Evolutionary conservation across 768 basidiomycete genomes (phyloP).

Genomic region (Collybia mongolica): DNA sequence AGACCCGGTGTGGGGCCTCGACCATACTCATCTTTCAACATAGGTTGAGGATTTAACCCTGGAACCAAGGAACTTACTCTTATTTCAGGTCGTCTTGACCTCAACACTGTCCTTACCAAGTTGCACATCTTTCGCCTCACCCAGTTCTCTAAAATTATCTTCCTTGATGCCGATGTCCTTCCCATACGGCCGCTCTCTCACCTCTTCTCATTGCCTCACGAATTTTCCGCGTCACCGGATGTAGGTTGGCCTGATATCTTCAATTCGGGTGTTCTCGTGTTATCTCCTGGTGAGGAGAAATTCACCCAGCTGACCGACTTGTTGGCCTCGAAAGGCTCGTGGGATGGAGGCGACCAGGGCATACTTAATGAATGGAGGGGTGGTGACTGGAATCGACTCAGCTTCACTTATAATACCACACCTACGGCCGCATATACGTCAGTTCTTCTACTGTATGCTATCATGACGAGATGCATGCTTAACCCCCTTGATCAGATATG

Average conservation of each 20-base stretch:
- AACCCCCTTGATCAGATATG: slow-evolving; percentile 60
- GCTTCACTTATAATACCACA: slow-evolving; percentile 98
- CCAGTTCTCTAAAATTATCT: slow-evolving; percentile 83
- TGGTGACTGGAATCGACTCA: slow-evolving; percentile 85
- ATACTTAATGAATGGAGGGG: slow-evolving; percentile 95
- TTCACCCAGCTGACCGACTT: slow-evolving; percentile 73
- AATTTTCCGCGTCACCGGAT: slow-evolving; percentile 93
- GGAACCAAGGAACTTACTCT: slow-evolving; percentile 3
- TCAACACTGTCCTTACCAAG: slow-evolving; percentile 93
- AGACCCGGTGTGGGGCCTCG: too few species aligned
- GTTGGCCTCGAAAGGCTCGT: slow-evolving; percentile 77
- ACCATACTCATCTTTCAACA: neutral
- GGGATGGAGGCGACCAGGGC: slow-evolving; percentile 99
- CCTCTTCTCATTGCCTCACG: slow-evolving; percentile 79
- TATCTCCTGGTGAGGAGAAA: slow-evolving; percentile 79
- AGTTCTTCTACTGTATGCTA: slow-evolving; percentile 34
- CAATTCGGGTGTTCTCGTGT: slow-evolving; percentile 94
- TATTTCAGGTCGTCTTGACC: slow-evolving; percentile 83
- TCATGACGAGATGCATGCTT: slow-evolving; percentile 19
- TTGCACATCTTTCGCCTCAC: slow-evolving; percentile 92
- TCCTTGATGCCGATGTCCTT: slow-evolving; percentile 91
- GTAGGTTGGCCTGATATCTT: slow-evolving; percentile 99
- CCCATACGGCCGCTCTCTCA: slow-evolving; percentile 87
- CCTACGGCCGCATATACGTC: slow-evolving; percentile 96
- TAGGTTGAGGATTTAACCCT: neutral